Evolutionary conservation across 805 yeast genomes (phyloP).

Genomic region (Candida odintsovae): DNA sequence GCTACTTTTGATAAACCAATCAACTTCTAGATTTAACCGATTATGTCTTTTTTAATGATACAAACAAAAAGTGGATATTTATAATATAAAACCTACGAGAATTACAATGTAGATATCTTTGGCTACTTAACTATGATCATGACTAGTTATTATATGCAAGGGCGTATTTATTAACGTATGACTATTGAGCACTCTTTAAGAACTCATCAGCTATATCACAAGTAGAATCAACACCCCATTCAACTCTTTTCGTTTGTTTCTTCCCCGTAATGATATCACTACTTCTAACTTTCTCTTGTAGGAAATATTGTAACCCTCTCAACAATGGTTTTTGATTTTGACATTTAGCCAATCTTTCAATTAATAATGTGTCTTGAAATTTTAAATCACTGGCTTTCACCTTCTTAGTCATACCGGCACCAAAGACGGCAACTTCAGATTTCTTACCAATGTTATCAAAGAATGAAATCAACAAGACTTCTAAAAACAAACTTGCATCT

Average conservation of each 20-base stretch:
- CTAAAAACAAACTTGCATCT: constrained; percentile 65
- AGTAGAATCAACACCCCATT: constrained; percentile 61
- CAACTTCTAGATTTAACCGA: constrained; percentile 50
- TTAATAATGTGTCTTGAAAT: constrained; percentile 42
- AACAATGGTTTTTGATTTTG: constrained; percentile 52
- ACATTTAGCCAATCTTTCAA: constrained; percentile 48
- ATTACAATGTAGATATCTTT: background rate
- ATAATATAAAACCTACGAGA: background rate
- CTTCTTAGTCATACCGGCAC: constrained; percentile 26
- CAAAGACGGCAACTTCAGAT: constrained; percentile 37
- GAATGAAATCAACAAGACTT: constrained; percentile 63
- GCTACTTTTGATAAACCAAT: constrained; percentile 89
- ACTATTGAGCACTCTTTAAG: constrained; percentile 13
- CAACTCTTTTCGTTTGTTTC: constrained; percentile 49
- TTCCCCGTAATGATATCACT: constrained; percentile 47
- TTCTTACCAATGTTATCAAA: constrained; percentile 60
- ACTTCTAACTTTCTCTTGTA: constrained; percentile 38
- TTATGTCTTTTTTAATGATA: background rate
- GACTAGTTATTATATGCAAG: background rate
- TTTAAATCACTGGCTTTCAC: constrained; percentile 28
- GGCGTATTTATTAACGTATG: background rate
- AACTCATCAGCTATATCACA: constrained; percentile 48
- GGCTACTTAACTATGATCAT: no score
- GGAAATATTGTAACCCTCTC: constrained; percentile 62
- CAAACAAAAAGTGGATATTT: background rate